phyloP scores from a whole-genome alignment of 495 filamentous ascomycete genomes.

The Penicillium cinerascens region DNA sequence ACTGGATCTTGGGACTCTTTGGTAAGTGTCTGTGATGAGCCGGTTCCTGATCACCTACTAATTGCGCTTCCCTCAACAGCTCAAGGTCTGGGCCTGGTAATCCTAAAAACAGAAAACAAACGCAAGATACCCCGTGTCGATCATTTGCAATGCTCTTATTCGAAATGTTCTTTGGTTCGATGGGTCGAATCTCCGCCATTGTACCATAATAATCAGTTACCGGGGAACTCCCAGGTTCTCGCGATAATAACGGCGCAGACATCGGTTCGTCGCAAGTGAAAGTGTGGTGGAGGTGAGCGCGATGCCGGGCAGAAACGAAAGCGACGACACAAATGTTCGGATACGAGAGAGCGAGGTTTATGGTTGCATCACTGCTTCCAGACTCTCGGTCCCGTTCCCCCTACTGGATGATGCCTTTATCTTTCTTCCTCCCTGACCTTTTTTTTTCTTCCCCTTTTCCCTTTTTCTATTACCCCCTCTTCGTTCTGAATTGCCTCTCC shows the following conservation, averaged over 20 bases:
- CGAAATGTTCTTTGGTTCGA: conserved; percentile 34
- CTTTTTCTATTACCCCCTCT: conserved; percentile 23
- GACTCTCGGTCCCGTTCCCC: conserved; percentile 7
- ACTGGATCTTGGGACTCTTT: conserved; percentile 99
- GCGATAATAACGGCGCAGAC: conserved; percentile 37
- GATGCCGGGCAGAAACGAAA: conserved; percentile 30
- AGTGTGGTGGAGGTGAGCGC: conserved; percentile 21
- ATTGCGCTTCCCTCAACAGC: conserved; percentile 43
- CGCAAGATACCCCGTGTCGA: conserved; percentile 47
- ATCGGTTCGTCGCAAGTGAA: conserved; percentile 26
- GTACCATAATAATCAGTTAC: conserved; percentile 46
- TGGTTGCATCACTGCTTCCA: conserved; percentile 1
- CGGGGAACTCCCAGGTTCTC: conserved; percentile 24
- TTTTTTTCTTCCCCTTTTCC: conserved; percentile 13
- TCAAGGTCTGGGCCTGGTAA: conserved; percentile 85
- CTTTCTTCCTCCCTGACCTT: conserved; percentile 16
- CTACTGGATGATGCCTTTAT: conserved; percentile 23
- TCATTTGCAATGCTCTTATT: conserved; percentile 44
- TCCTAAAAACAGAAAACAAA: conserved; percentile 30
- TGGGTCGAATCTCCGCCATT: conserved; percentile 39
- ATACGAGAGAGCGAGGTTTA: conserved; percentile 21
- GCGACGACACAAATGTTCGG: conserved; percentile 30
- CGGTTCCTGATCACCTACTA: conserved; percentile 3
- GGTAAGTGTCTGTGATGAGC: conserved; percentile 54
- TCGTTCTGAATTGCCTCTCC: conserved; percentile 28